phyloP scores from a whole-genome alignment of 768 basidiomycete species.

The Naganishia onofrii region DNA sequence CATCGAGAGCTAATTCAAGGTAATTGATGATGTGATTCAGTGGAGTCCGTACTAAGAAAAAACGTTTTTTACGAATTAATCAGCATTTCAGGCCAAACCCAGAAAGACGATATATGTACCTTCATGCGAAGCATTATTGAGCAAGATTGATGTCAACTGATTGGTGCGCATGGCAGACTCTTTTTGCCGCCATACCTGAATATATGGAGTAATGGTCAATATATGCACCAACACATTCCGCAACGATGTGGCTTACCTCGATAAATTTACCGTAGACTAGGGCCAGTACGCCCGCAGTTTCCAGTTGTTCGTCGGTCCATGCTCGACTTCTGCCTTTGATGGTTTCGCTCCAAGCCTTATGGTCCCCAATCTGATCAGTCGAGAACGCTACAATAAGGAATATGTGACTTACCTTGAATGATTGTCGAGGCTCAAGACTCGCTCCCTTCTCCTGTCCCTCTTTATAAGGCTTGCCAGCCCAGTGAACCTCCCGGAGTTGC shows the following conservation, averaged over 20 bases:
- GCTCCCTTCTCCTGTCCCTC: constrained; percentile 53
- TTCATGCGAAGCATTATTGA: constrained; percentile 81
- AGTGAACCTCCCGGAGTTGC: constrained; percentile 65
- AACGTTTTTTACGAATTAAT: background rate
- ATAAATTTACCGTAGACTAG: constrained; percentile 60
- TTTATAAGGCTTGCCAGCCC: constrained; percentile 74
- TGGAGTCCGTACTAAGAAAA: constrained; percentile 65
- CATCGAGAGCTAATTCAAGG: constrained; percentile 75
- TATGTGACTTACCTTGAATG: constrained; percentile 58
- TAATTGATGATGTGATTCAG: constrained; percentile 85
- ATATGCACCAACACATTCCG: constrained; percentile 44
- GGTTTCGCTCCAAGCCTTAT: constrained; percentile 66
- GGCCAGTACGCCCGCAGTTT: constrained; percentile 74
- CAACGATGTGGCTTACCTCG: background rate
- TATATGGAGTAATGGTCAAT: constrained; percentile 62
- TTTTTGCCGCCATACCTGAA: constrained; percentile 71
- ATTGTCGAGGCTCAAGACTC: constrained; percentile 69
- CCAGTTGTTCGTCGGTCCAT: constrained; percentile 80
- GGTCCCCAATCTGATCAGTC: background rate
- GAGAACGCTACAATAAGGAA: too few species aligned
- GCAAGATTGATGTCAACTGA: constrained; percentile 68
- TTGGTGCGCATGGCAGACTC: constrained; percentile 69
- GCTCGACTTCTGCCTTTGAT: constrained; percentile 65
- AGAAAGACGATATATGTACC: constrained; percentile 53
- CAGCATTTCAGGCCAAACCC: background rate